Evolutionary conservation across 2,329 filamentous ascomycete species (phyloP).

Genomic region (Torrubiellomyces zombiae): DNA sequence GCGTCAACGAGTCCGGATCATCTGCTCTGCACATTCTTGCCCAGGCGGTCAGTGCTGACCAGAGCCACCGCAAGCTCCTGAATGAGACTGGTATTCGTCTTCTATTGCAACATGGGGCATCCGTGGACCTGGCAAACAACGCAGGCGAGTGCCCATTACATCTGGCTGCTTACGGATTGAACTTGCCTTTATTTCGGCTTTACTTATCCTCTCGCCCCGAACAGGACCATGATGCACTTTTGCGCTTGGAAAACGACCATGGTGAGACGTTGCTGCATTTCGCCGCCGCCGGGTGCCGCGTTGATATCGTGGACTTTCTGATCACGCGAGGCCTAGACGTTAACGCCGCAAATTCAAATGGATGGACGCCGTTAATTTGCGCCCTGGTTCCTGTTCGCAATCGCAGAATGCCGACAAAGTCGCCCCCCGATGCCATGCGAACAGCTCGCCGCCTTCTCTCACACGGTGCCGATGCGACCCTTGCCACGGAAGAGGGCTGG

Average conservation of each 20-base stretch:
- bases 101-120: constrained; percentile 8
- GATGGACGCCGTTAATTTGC: constrained; percentile 15
- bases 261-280: constrained; percentile 13
- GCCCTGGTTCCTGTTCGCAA: constrained; percentile 7
- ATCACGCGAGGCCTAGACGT: constrained; percentile 7
- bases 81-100: constrained; percentile 7
- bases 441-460: constrained; percentile 8
- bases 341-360: constrained; percentile 8
- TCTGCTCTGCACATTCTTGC: constrained; percentile 9
- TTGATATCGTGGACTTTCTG: constrained; percentile 8
- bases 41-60: constrained; percentile 1
- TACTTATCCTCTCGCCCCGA: constrained; percentile 5
- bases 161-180: constrained; percentile 5
- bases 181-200: constrained; percentile 7
- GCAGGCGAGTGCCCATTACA: constrained; percentile 10
- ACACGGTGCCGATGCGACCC: constrained; percentile 7
- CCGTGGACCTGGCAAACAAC: constrained; percentile 6
- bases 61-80: not conserved
- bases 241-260: constrained; percentile 5
- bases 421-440: constrained; percentile 1
- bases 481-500: constrained; percentile 10
- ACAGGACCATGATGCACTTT: constrained; percentile 1
- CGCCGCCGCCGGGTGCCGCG: constrained; percentile 10
- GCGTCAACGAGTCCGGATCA: constrained; percentile 2
- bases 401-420: constrained; percentile 1